phyloP scores from a whole-genome alignment of 345 rosid genomes.

The Brassica incana region DNA sequence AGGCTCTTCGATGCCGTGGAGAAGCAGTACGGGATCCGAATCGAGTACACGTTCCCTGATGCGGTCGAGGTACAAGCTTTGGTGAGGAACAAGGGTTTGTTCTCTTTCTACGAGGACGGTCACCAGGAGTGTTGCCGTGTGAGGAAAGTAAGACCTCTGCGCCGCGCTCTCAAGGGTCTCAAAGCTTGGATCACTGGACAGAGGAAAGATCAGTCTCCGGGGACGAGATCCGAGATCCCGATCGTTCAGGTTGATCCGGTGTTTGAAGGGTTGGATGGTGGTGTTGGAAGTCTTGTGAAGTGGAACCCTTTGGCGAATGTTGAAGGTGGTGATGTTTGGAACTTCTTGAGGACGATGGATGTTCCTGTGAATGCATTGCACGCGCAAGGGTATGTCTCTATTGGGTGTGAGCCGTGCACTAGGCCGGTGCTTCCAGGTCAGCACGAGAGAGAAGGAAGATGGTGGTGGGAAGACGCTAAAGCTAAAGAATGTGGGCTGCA shows the following conservation, averaged over 20 bases:
- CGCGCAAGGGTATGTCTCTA: conserved; percentile 74
- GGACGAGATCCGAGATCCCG: conserved; percentile 83
- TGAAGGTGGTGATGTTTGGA: conserved; percentile 76
- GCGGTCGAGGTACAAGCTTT: conserved; percentile 90
- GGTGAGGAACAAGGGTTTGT: conserved; percentile 35
- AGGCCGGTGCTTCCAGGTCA: conserved; percentile 94
- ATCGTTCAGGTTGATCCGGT: conserved; percentile 85
- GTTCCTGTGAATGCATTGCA: conserved; percentile 87
- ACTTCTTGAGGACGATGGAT: conserved; percentile 76
- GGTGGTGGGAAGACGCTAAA: conserved; percentile 99
- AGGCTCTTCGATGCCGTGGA: conserved; percentile 69
- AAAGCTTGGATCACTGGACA: conserved; percentile 98
- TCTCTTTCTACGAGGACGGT: background rate
- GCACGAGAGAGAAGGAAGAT: conserved; percentile 98
- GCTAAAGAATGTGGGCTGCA: conserved; percentile 98
- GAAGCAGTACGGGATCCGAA: conserved; percentile 72
- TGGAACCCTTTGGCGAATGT: conserved; percentile 95
- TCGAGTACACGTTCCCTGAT: conserved; percentile 95
- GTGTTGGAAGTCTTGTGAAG: conserved; percentile 84
- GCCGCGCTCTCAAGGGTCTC: conserved; percentile 86
- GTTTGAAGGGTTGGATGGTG: conserved; percentile 49
- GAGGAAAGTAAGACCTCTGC: conserved; percentile 89
- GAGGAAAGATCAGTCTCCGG: conserved; percentile 87
- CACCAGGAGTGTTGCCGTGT: conserved; percentile 57
- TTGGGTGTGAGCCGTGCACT: conserved; percentile 98